A percentile compares a stretch with the other conserved stretches of the same genome.
Evolutionary conservation across 176 grass and related monocot species (phyloP).

Genomic region (Rhynchospora tenuis): DNA sequence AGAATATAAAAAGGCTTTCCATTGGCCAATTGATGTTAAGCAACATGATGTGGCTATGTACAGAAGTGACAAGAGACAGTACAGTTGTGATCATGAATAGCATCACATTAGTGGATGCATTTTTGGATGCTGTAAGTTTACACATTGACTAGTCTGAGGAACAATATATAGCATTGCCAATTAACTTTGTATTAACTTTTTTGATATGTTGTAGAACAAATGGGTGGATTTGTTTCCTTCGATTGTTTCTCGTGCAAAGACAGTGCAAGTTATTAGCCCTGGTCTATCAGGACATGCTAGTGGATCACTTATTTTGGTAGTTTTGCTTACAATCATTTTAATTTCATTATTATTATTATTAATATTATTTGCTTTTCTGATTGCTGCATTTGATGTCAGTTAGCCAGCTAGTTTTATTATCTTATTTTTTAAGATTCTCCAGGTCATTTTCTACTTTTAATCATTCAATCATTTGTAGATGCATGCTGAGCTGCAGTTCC

Average conservation of each 20-base stretch:
- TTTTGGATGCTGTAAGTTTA: slow-evolving; percentile 61
- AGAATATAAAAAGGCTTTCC: slow-evolving; percentile 54
- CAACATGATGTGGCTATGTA: slow-evolving; percentile 24
- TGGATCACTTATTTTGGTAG: slow-evolving; percentile 78
- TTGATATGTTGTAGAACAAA: slow-evolving; percentile 54
- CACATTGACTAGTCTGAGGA: neutral
- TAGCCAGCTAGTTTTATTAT: neutral
- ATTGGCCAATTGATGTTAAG: slow-evolving; percentile 62
- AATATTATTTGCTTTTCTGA: neutral
- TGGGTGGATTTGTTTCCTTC: slow-evolving; percentile 98
- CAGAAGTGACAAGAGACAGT: slow-evolving; percentile 63
- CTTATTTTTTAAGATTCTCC: neutral
- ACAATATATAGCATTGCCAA: neutral
- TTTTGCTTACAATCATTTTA: neutral
- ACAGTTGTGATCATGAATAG: slow-evolving; percentile 94
- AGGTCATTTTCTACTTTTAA: neutral
- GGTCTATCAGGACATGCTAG: slow-evolving; percentile 63
- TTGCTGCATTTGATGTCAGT: neutral
- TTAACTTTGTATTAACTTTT: neutral
- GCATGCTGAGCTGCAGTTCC: slow-evolving; percentile 86
- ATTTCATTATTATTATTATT: neutral
- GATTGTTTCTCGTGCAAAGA: slow-evolving; percentile 71
- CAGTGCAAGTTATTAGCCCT: slow-evolving; percentile 58
- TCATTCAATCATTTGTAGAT: slow-evolving; percentile 41
- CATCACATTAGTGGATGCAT: slow-evolving; percentile 85